Conservation (phyloP, 352 stramenopile species). For the Globisporangium orthogonon region DNA sequence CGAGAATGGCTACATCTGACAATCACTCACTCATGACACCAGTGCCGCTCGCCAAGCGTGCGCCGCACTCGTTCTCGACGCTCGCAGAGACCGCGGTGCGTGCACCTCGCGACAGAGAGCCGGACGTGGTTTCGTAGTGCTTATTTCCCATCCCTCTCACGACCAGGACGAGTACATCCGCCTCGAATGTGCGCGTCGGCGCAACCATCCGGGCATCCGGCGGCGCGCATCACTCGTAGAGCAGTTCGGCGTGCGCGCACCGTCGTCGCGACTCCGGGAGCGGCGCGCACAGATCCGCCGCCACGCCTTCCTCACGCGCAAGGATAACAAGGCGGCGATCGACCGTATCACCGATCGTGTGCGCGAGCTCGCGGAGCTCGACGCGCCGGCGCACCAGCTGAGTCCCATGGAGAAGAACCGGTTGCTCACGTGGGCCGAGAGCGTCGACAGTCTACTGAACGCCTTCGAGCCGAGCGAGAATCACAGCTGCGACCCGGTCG, state of each 20-base stretch:
- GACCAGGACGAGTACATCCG: constrained; percentile 50
- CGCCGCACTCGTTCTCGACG: constrained; percentile 20
- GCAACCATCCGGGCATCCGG: constrained; percentile 34
- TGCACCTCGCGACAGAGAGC: not conserved
- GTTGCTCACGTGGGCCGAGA: constrained; percentile 30
- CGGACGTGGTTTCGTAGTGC: no score
- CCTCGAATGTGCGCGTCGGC: constrained; percentile 41
- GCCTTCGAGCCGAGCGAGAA: constrained; percentile 44
- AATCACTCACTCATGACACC: not conserved
- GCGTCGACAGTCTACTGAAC: constrained; percentile 28
- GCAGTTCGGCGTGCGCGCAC: constrained; percentile 31
- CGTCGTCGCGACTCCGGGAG: constrained; percentile 40
- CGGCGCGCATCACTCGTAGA: constrained; percentile 37
- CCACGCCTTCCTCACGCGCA: constrained; percentile 39
- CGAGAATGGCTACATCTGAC: not conserved
- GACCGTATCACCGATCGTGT: constrained; percentile 34
- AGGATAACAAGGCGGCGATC: constrained; percentile 44
- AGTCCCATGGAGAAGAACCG: constrained; percentile 53
- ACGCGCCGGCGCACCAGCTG: constrained; percentile 8
- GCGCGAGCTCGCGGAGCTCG: constrained; percentile 25
- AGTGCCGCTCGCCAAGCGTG: constrained; percentile 6
- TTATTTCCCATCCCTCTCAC: not conserved
- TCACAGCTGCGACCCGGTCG: constrained; percentile 38
- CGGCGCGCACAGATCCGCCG: constrained; percentile 33
- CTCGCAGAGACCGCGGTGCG: constrained; percentile 32